phyloP scores from a whole-genome alignment of 139 green algal genomes.

The Pleodorina starrii region DNA sequence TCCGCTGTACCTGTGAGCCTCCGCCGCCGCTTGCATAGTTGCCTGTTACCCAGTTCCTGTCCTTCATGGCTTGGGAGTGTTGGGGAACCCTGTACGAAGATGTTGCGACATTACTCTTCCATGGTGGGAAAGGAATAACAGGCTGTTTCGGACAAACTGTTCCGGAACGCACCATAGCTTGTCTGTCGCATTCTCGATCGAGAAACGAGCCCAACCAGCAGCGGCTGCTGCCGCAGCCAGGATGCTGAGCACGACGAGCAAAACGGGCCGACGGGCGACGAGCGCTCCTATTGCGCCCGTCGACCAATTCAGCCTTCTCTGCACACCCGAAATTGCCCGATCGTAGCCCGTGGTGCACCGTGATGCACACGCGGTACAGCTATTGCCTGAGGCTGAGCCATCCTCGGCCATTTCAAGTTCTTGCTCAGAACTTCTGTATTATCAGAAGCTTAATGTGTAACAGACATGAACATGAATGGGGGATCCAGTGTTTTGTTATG shows the following conservation, averaged over 20 bases:
- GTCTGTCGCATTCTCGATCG: not conserved
- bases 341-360: not conserved
- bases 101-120: no score
- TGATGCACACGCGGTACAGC: not conserved
- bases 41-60: no score
- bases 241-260: not conserved
- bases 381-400: not conserved
- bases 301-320: not conserved
- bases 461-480: no score
- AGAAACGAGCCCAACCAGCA: not conserved
- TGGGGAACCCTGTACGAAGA: not conserved
- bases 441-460: no score
- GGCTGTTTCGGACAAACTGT: no score
- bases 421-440: no score
- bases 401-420: not conserved
- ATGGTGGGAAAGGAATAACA: no score
- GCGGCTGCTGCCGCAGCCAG: not conserved
- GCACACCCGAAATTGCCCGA: not conserved
- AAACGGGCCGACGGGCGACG: not conserved
- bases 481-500: no score
- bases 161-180: conserved; percentile 17
- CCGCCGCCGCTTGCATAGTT: not conserved
- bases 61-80: not conserved
- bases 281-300: not conserved
- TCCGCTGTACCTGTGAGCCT: not conserved